Base-by-base conservation (phyloP, 1,284 basidiomycete species). In the Ganoderma resinaceum region DNA sequence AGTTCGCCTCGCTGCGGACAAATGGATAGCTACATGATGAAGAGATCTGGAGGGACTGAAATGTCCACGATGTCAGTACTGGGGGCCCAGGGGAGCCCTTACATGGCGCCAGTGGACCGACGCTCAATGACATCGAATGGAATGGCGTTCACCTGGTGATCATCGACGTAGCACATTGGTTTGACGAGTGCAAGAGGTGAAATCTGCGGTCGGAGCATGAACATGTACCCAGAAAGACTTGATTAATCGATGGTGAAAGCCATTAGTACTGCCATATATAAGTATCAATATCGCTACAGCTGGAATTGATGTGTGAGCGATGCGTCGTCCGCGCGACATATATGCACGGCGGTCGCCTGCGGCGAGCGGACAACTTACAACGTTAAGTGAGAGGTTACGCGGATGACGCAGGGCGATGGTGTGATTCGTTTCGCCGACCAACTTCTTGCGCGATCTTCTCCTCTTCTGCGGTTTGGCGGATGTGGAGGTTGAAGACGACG, bases 401-500 rank as follows among this genome's bases (percentile, higher is more conserved):
- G 29, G 14, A 14, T 59, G 35, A 12, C 52, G 35, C 61, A 18
- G 53, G 49, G 18, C 18, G 14, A 9, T 16, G 14, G 23, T 53
- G 38, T 20, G 38, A 11, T 12, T 65, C 71, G 43, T 67, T 43
- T 16, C 35, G 42, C 23, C 23, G 12, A 23, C 37, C 70, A 16
- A 70, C 64, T 29, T 69, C 61, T 9, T 63, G 43, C 37, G 69
- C 67, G n/a, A 70, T 63, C 61, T 65, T 69, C 53, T 72, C 53
- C 63, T 72, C 71, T 33, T 72, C 64, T n/a, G 60, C 26, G 16
- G 69, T 66, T 61, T 69, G 67, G 31, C 66, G 55, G 33, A 72
- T 72, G 37, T 72, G 71, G 33, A 72, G 59, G 59, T 59, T 72
- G 61, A 66, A 67, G 1, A 70, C 31, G 37, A 67, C 62, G 62